phyloP scores from a whole-genome alignment of 805 yeast species.

The Cyberlindnera mycetangii region DNA sequence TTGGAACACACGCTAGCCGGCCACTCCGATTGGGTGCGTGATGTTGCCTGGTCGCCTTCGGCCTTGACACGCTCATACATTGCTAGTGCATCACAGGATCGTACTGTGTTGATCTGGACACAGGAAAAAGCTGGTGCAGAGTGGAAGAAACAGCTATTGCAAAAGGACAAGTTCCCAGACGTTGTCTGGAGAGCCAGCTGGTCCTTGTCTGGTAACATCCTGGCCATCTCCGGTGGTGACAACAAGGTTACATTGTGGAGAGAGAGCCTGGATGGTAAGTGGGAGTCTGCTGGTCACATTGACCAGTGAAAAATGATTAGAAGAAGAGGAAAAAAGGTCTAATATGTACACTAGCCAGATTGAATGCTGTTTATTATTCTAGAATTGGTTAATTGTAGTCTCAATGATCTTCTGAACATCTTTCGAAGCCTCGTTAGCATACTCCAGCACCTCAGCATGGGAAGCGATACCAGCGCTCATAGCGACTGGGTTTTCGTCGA shows the following conservation, averaged over 20 bases:
- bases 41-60: conserved; percentile 97
- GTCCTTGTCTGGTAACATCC: conserved; percentile 93
- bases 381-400: conserved; percentile 47
- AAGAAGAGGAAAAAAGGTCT: not conserved
- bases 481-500: conserved; percentile 49
- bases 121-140: conserved; percentile 61
- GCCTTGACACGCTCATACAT: conserved; percentile 82
- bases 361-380: not conserved
- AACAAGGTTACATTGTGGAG: conserved; percentile 96
- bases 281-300: conserved; percentile 98
- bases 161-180: conserved; percentile 85
- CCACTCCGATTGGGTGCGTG: conserved; percentile 98
- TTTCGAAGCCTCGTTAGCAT: conserved; percentile 73
- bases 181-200: conserved; percentile 98
- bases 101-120: conserved; percentile 93
- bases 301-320: conserved; percentile 53
- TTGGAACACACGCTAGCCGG: conserved; percentile 81
- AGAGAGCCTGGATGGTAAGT: conserved; percentile 85
- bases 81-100: conserved; percentile 96
- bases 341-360: not conserved
- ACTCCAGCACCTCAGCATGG: conserved; percentile 87
- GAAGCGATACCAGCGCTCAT: conserved; percentile 77
- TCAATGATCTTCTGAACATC: conserved; percentile 75
- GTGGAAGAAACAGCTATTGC: conserved; percentile 81
- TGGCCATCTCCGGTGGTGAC: conserved; percentile 96